Conservation (phyloP, 192 early-diverging fungal species). For the Podila horticola region DNA sequence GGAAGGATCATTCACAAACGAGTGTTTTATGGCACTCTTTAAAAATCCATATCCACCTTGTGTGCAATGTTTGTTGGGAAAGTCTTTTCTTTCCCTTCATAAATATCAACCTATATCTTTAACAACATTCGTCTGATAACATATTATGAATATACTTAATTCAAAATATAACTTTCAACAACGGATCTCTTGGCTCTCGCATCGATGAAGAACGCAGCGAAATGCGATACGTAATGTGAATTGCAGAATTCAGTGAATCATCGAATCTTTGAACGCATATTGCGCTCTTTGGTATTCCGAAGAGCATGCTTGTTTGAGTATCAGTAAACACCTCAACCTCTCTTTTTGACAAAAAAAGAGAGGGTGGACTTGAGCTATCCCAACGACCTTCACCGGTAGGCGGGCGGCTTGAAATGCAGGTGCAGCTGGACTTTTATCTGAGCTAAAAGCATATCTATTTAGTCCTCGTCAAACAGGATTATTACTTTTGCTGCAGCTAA, state of each 20-base stretch:
- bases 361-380: constrained; percentile 50
- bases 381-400: constrained; percentile 6
- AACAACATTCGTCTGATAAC: constrained; percentile 20
- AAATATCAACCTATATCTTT: constrained; percentile 14
- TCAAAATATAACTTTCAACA: constrained; percentile 66
- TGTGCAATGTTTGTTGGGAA: constrained; percentile 15
- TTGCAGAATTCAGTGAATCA: constrained; percentile 75
- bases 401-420: constrained; percentile 34
- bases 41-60: constrained; percentile 39
- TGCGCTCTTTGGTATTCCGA: constrained; percentile 59
- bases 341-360: constrained; percentile 7
- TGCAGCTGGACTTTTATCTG: constrained; percentile 26
- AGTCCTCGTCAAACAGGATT: constrained; percentile 30
- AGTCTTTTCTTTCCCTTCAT: background rate
- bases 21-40: constrained; percentile 34
- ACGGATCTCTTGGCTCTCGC: constrained; percentile 77
- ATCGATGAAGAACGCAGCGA: constrained; percentile 83
- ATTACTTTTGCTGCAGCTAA: constrained; percentile 42
- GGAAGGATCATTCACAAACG: constrained; percentile 67
- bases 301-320: constrained; percentile 69
- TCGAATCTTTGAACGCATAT: constrained; percentile 78
- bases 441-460: constrained; percentile 43
- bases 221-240: constrained; percentile 78
- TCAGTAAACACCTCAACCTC: constrained; percentile 54
- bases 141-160: constrained; percentile 34